Evolutionary conservation across 345 rosid genomes (phyloP).

Genomic region (Mangifera indica): DNA sequence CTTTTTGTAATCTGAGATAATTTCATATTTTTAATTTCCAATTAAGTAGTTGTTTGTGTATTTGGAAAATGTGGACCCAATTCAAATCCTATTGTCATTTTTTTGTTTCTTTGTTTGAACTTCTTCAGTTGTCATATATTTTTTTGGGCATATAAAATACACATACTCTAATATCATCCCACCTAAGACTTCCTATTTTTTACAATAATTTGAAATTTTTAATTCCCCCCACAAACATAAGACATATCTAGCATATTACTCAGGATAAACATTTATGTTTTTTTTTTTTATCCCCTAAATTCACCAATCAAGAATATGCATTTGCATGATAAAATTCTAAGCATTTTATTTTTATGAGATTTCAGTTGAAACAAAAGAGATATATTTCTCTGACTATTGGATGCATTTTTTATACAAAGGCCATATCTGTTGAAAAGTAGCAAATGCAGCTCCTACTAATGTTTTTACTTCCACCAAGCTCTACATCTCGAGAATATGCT

Average conservation of each 20-base stretch:
- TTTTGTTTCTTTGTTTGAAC: background rate
- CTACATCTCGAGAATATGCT: background rate
- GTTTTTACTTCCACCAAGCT: slow-evolving; percentile 5
- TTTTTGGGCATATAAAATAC: background rate
- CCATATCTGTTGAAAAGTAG: background rate
- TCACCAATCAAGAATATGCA: background rate
- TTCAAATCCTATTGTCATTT: background rate
- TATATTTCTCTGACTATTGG: background rate
- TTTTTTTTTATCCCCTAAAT: background rate
- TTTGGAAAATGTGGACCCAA: background rate
- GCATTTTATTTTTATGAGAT: background rate
- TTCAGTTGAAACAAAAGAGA: background rate
- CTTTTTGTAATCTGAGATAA: background rate
- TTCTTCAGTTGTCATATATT: background rate
- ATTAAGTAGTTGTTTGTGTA: background rate
- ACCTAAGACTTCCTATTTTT: background rate
- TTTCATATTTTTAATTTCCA: background rate
- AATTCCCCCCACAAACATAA: background rate
- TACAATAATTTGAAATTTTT: background rate
- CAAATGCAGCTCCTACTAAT: background rate
- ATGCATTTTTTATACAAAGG: background rate
- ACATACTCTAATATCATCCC: background rate
- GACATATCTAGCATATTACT: background rate
- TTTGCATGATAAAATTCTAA: background rate
- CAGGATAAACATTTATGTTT: background rate